A percentile compares a stretch with the other conserved stretches of the same genome.
Conservation (phyloP, 2,329 filamentous ascomycete genomes). For the Akanthomyces lecanii region DNA sequence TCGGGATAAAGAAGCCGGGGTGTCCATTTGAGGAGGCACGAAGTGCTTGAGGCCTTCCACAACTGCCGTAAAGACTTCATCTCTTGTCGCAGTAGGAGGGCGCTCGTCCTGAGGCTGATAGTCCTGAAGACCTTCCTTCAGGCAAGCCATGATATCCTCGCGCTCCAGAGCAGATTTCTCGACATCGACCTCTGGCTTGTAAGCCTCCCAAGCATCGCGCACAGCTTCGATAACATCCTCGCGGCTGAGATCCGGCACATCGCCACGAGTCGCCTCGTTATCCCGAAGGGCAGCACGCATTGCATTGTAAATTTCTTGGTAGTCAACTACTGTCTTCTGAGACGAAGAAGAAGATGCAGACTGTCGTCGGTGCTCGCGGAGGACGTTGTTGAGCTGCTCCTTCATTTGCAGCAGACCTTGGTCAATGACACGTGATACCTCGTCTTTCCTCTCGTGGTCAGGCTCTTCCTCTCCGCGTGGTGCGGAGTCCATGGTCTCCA, state of each 20-base stretch:
- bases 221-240: constrained; percentile 86
- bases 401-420: constrained; percentile 78
- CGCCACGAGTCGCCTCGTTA: constrained; percentile 42
- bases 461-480: constrained; percentile 41
- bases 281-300: constrained; percentile 72
- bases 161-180: constrained; percentile 87
- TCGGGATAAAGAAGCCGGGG: constrained; percentile 64
- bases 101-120: constrained; percentile 56
- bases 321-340: constrained; percentile 61
- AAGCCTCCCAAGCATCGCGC: constrained; percentile 86
- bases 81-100: constrained; percentile 63
- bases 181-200: constrained; percentile 88
- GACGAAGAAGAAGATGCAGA: constrained; percentile 61
- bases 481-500: constrained; percentile 60
- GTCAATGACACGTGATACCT: constrained; percentile 72
- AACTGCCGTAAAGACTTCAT: constrained; percentile 81
- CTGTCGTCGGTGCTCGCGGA: constrained; percentile 69
- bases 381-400: constrained; percentile 74
- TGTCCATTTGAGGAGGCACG: constrained; percentile 66
- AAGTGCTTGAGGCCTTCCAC: constrained; percentile 83
- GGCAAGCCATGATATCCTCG: constrained; percentile 81
- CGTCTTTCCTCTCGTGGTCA: constrained; percentile 57
- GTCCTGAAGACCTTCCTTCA: constrained; percentile 79
- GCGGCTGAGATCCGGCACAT: constrained; percentile 52
- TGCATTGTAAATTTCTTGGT: constrained; percentile 80